These are phyloP conservation scores for Aquilaria agallochum DNA, from an alignment of 441 rosid species.

Conservation along the genomic window DNA sequence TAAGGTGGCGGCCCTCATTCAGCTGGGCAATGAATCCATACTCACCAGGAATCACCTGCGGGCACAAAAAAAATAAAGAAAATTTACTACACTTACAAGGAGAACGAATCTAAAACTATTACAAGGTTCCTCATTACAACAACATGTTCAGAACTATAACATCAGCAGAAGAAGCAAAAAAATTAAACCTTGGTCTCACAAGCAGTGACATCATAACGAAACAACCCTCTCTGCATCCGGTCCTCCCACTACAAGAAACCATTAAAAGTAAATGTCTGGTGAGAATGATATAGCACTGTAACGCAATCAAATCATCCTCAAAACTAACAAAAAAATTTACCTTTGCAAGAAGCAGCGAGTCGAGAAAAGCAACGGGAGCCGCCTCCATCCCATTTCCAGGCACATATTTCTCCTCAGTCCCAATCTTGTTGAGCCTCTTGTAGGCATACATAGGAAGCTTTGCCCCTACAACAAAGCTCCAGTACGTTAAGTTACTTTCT, in stretches of 20 bases:
- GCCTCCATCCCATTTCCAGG: conserved; percentile 27
- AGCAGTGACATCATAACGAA: conserved; percentile 94
- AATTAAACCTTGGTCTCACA: conserved; percentile 81
- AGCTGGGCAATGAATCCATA: conserved; percentile 88
- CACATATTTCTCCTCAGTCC: conserved; percentile 23
- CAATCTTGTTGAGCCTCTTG: conserved; percentile 38
- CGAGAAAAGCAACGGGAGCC: conserved; percentile 61
- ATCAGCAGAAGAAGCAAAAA: neutral
- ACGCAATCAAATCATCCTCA: conserved; percentile 5
- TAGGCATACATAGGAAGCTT: conserved; percentile 76
- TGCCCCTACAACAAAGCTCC: conserved; percentile 40
- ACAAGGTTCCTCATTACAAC: neutral
- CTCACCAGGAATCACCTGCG: conserved; percentile 78
- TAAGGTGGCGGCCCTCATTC: conserved; percentile 89
- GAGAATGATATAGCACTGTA: neutral
- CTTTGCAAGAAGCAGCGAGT: conserved; percentile 78
- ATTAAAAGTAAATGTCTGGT: conserved; percentile 3
- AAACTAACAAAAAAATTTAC: conserved; percentile 30
- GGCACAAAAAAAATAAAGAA: conserved; percentile 9
- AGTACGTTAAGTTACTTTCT: neutral
- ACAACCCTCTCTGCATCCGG: conserved; percentile 79
- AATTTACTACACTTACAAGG: neutral
- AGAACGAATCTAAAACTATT: no score
- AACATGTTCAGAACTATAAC: conserved; percentile 3
- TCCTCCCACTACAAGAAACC: conserved; percentile 80